Base-by-base conservation (phyloP, 441 rosid genomes). In the Daphne laureola region DNA sequence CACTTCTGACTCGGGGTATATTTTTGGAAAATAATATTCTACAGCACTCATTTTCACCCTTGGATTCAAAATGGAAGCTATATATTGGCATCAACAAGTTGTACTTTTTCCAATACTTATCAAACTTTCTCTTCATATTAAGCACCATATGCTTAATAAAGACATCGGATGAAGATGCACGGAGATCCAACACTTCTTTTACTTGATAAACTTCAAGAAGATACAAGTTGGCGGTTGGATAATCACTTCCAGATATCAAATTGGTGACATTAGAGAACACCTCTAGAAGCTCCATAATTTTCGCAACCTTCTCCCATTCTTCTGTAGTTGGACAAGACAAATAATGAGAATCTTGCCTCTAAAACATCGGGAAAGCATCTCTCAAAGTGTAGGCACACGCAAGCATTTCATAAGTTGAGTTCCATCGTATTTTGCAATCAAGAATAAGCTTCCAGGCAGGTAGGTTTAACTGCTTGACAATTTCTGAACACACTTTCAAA, bases 231-330 rank as follows among this genome's bases (percentile, higher is more conserved):
- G 49, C 7, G 4, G 17, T 13, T 46, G 17, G 27, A 42, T 54
- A 51, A 17, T 23, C 2, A 51, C 40, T 51, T 12, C 41, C 43
- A 25, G 2, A 51, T 23, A 51, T 27, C 14, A 51, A 25, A 11
- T 51, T 51, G 14, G 44, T 52, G 17, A 17, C 55, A 31, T 17
- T 5, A 14, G 5, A 14, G 17, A 55, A 21, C 5, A 43, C 59
- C 12, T 42, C n/a, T n/a, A 55, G 14, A 12, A 44, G 8, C 38
- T 55, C 23, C 43, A 17, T 43, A 9, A 23, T 14, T 18, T 23
- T 21, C 21, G 43, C 12, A 0, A 43, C 48, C 8, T 43, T 55
- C n/a, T 21, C 49, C 59, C 50, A 43, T 21, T 55, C 48, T 14
- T 43, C 21, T 6, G 0, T 2, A 2, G 8, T 44, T 42, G 31